phyloP scores from a whole-genome alignment of 2,329 filamentous ascomycete species.

The Exophiala aquamarina region DNA sequence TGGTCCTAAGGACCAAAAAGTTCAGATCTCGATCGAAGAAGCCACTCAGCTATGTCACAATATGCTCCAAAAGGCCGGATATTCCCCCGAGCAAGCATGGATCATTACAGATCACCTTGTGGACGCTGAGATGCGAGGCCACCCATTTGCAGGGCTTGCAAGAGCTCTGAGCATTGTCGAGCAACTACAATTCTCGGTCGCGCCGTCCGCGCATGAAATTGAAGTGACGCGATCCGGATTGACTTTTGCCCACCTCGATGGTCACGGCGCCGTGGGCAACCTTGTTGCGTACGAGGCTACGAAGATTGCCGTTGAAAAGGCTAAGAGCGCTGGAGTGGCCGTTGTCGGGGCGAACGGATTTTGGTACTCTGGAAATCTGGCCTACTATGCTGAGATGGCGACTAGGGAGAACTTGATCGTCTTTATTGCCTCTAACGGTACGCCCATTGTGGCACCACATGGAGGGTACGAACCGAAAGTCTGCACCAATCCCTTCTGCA shows the following conservation, averaged over 20 bases:
- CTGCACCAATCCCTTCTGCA: constrained; percentile 17
- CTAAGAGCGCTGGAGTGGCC: constrained; percentile 30
- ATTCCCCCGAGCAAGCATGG: constrained; percentile 1
- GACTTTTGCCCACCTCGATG: constrained; percentile 12
- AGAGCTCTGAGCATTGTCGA: constrained; percentile 15
- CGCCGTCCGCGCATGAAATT: constrained; percentile 3
- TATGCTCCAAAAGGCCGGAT: constrained; percentile 8
- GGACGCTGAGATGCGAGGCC: constrained; percentile 13
- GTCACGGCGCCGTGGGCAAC: constrained; percentile 10
- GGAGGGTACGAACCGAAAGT: constrained; percentile 13
- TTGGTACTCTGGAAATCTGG: constrained; percentile 28
- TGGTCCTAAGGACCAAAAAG: background rate
- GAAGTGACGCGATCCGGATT: constrained; percentile 7
- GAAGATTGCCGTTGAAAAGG: constrained; percentile 8
- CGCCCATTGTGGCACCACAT: constrained; percentile 13
- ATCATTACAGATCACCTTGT: constrained; percentile 15
- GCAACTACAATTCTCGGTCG: background rate
- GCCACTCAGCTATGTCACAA: constrained; percentile 6
- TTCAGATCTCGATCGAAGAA: constrained; percentile 3
- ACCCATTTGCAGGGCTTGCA: constrained; percentile 10
- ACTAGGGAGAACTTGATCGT: constrained; percentile 8
- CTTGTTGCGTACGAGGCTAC: constrained; percentile 11
- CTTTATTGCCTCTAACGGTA: constrained; percentile 14
- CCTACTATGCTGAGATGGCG: constrained; percentile 15
- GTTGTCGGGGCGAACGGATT: constrained; percentile 46